These are phyloP conservation scores for Annulohypoxylon moriforme DNA, from an alignment of 495 filamentous ascomycete genomes.

Conservation along the genomic window DNA sequence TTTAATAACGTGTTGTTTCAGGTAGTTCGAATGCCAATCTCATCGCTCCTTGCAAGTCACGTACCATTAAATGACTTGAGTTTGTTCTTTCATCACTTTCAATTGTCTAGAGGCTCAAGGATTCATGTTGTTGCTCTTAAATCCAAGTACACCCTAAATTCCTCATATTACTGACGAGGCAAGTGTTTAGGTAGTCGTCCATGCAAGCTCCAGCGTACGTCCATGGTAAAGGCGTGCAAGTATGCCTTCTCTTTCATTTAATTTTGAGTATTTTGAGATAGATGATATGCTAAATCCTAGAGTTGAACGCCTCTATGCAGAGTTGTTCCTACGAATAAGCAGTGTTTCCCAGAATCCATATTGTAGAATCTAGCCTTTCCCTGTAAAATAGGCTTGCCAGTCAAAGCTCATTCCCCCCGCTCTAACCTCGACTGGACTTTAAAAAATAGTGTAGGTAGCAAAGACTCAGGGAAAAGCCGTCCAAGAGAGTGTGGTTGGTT, in stretches of 20 bases:
- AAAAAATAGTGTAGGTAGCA: background rate
- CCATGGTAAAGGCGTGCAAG: no score
- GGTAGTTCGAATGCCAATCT: slow-evolving; percentile 38
- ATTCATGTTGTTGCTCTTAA: background rate
- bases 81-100: background rate
- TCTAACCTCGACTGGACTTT: background rate
- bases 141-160: background rate
- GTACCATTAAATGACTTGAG: background rate
- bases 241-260: no score
- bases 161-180: background rate
- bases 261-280: background rate
- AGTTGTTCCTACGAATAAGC: background rate
- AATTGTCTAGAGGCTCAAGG: background rate
- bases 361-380: background rate
- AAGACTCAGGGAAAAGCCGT: background rate
- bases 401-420: background rate
- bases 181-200: background rate
- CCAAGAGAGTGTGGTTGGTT: background rate
- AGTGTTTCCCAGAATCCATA: background rate
- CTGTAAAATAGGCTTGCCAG: background rate
- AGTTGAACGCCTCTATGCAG: background rate
- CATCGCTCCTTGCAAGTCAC: slow-evolving; percentile 13
- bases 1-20: slow-evolving; percentile 35
- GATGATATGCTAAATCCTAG: no score
- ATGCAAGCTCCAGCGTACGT: background rate